phyloP scores from a whole-genome alignment of 306 rosid genomes.

The Cucumis cinereus region DNA sequence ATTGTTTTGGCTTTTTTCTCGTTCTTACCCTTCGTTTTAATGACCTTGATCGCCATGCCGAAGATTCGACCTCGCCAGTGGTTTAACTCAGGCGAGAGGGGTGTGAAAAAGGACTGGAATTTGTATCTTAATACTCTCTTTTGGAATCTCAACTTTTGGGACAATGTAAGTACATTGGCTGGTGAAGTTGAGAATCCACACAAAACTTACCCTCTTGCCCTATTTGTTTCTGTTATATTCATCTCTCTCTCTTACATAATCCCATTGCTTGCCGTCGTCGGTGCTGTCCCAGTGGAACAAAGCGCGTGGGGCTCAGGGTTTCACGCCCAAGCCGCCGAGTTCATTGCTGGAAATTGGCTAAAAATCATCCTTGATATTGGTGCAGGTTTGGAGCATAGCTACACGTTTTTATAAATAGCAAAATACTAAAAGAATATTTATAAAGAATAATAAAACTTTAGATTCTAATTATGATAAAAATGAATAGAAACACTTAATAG shows the following conservation, averaged over 20 bases:
- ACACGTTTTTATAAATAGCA: no score
- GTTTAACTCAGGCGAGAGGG: neutral
- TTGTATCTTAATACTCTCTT: constrained; percentile 9
- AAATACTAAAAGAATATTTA: no score
- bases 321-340: constrained; percentile 3
- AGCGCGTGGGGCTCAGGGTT: constrained; percentile 3
- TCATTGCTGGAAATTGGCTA: constrained; percentile 8
- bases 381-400: neutral
- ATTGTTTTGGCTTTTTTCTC: neutral
- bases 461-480: no score
- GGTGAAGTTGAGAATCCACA: constrained; percentile 3
- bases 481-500: no score
- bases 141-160: constrained; percentile 13
- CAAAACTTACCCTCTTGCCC: neutral
- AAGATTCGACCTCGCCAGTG: constrained; percentile 4
- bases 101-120: constrained; percentile 10
- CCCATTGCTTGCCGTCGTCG: constrained; percentile 3
- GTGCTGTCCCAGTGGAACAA: constrained; percentile 9
- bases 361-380: constrained; percentile 3
- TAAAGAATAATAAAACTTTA: no score
- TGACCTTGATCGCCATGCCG: neutral
- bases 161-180: neutral
- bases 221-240: neutral
- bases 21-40: neutral
- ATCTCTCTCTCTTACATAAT: constrained; percentile 6